phyloP scores from a whole-genome alignment of 805 yeast species.

The Candida parachauliodes region DNA sequence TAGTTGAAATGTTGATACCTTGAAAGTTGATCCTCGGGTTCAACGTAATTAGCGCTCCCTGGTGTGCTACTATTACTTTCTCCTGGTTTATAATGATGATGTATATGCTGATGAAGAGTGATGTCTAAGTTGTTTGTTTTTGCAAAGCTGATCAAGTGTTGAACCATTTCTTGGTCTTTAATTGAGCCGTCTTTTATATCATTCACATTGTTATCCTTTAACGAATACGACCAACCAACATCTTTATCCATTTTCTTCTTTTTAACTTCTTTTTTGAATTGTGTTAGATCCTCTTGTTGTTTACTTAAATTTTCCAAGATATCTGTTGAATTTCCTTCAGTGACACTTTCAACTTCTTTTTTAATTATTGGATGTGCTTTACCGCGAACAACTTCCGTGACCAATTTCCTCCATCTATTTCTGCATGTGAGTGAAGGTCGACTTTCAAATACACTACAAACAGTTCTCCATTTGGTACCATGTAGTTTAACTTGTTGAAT shows the following conservation, averaged over 20 bases:
- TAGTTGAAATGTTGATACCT: conserved; percentile 72
- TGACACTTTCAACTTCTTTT: conserved; percentile 55
- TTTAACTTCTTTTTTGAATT: not conserved
- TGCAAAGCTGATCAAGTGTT: conserved; percentile 57
- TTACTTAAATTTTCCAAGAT: conserved; percentile 8
- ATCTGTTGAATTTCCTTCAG: conserved; percentile 17
- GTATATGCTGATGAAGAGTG: conserved; percentile 82
- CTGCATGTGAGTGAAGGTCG: conserved; percentile 88
- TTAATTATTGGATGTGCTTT: conserved; percentile 54
- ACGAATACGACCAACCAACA: conserved; percentile 63
- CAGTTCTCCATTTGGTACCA: conserved; percentile 89
- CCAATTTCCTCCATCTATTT: conserved; percentile 87
- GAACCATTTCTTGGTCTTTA: conserved; percentile 50
- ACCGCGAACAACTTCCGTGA: conserved; percentile 69
- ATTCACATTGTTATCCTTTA: conserved; percentile 37
- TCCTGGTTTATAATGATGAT: conserved; percentile 55
- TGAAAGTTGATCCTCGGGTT: conserved; percentile 52
- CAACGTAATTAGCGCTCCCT: conserved; percentile 15
- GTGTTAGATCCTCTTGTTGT: conserved; percentile 10
- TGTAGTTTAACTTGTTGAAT: conserved; percentile 63
- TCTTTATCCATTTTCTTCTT: conserved; percentile 6
- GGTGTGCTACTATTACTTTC: conserved; percentile 7
- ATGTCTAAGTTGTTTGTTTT: conserved; percentile 53
- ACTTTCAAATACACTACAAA: conserved; percentile 65
- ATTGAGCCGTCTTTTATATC: conserved; percentile 46